Conservation (phyloP, 2,329 filamentous ascomycete genomes). For the Nemania abortiva region DNA sequence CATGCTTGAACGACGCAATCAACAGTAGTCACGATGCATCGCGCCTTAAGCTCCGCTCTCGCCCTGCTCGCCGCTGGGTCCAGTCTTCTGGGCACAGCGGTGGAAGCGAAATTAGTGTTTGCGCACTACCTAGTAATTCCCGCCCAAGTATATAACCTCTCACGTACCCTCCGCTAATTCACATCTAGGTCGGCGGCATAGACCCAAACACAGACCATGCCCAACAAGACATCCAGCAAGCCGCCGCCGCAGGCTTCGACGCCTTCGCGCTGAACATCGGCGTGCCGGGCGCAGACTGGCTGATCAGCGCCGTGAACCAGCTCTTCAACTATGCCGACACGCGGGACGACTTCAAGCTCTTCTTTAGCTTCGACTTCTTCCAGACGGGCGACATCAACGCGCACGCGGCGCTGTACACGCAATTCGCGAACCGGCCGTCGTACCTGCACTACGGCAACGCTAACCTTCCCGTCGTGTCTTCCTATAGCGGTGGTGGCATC, state of each 20-base stretch:
- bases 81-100: slow-evolving; percentile 40
- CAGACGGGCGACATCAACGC: slow-evolving; percentile 44
- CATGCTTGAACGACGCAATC: neutral
- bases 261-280: slow-evolving; percentile 55
- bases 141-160: neutral
- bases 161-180: neutral
- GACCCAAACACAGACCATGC: slow-evolving; percentile 44
- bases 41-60: slow-evolving; percentile 37
- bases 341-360: slow-evolving; percentile 50
- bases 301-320: slow-evolving; percentile 44
- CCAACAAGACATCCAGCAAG: slow-evolving; percentile 50
- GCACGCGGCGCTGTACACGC: slow-evolving; percentile 43
- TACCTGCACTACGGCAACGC: slow-evolving; percentile 49
- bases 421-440: slow-evolving; percentile 47
- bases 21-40: slow-evolving; percentile 21
- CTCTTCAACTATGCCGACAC: slow-evolving; percentile 51
- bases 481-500: slow-evolving; percentile 47
- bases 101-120: slow-evolving; percentile 47
- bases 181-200: slow-evolving; percentile 33
- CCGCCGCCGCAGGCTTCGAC: slow-evolving; percentile 49
- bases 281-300: slow-evolving; percentile 44
- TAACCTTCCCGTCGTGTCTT: slow-evolving; percentile 50
- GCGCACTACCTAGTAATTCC: slow-evolving; percentile 47
- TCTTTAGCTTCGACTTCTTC: slow-evolving; percentile 54
- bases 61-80: slow-evolving; percentile 39